These are phyloP conservation scores for Pseudocercospora ulei DNA, from an alignment of 2,329 filamentous ascomycete species.

Conservation along the genomic window DNA sequence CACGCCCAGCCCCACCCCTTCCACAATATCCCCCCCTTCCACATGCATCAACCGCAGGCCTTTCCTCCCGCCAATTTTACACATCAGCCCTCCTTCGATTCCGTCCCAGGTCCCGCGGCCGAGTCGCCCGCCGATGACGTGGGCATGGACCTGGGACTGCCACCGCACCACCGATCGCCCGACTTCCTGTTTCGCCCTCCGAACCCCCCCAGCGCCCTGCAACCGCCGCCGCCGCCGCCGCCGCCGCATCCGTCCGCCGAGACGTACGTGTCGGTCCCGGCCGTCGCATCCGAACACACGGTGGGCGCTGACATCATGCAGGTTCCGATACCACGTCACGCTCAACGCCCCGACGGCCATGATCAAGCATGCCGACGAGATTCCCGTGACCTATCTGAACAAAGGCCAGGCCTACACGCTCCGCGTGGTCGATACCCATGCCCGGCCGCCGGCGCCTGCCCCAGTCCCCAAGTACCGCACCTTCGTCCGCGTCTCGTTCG, in stretches of 20 bases:
- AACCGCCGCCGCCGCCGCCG: conserved; percentile 31
- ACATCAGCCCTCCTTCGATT: conserved; percentile 71
- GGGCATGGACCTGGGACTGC: conserved; percentile 48
- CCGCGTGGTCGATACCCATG: conserved; percentile 67
- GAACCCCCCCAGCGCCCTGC: conserved; percentile 42
- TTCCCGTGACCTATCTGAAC: conserved; percentile 95
- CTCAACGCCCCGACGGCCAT: conserved; percentile 93
- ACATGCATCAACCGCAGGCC: conserved; percentile 44
- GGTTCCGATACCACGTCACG: conserved; percentile 80
- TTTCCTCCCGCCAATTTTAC: conserved; percentile 74
- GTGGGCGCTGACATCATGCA: conserved; percentile 29
- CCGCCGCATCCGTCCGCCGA: conserved; percentile 37
- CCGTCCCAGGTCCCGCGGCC: conserved; percentile 55
- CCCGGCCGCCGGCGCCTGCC: conserved; percentile 46
- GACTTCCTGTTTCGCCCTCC: conserved; percentile 50
- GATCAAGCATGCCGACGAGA: conserved; percentile 81
- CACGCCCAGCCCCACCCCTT: conserved; percentile 48
- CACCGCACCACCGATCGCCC: conserved; percentile 52
- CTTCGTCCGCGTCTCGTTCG: conserved; percentile 89
- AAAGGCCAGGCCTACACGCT: conserved; percentile 92
- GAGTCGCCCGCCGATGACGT: conserved; percentile 55
- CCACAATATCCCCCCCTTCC: conserved; percentile 62
- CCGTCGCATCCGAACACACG: conserved; percentile 15
- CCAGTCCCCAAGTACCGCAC: conserved; percentile 69
- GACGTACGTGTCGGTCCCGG: conserved; percentile 37